Base-by-base conservation (phyloP, 176 grass and related monocot species). In the Alopecurus myosuroides region DNA sequence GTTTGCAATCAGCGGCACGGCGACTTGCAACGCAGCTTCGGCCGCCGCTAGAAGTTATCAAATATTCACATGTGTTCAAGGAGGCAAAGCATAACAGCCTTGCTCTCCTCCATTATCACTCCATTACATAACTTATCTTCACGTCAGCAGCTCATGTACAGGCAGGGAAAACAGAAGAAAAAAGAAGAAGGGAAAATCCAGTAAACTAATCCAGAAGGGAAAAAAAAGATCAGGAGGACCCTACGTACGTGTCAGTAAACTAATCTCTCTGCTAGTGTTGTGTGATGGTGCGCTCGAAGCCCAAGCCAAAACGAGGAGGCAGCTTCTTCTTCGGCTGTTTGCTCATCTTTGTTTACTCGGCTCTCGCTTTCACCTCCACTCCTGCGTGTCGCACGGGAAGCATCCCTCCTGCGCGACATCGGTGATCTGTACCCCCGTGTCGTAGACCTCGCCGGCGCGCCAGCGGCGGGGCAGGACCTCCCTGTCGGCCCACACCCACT, bases 401-500 rank as follows among this genome's bases (percentile, higher is more conserved):
- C 94, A 96, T 0, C 91, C 89, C 45, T 96, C 91, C 42, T 86
- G 91, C 2, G 94, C 94, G 41, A 89, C 19, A 42, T 96, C 94
- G 13, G 77, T 71, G 63, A 93, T 80, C 86, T 93, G 88, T 61
- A 93, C 25, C 78, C 56, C 84, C 30, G 46, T 89, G 78, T 93
- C 94, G 41, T 93, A 97, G 73, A 91, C 85, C 81, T 67, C 60
- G 49, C 91, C 94, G 68, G 85, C 67, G 41, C 63, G 58, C 91
- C 94, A 86, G 40, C 88, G 74, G 7, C 2, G 26, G 4, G 94
- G 91, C 36, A 97, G 49, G 3, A 97, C 88, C 73, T 90, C 77
- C 23, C 40, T 36, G 44, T 97, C 81, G 25, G 91, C 81, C 91
- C 94, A 97, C 5, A 93, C 29, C 91, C 94, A 97, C 74, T 97